Evolutionary conservation across 163 green algal species (phyloP).

Genomic region (Chlorella variabilis): DNA sequence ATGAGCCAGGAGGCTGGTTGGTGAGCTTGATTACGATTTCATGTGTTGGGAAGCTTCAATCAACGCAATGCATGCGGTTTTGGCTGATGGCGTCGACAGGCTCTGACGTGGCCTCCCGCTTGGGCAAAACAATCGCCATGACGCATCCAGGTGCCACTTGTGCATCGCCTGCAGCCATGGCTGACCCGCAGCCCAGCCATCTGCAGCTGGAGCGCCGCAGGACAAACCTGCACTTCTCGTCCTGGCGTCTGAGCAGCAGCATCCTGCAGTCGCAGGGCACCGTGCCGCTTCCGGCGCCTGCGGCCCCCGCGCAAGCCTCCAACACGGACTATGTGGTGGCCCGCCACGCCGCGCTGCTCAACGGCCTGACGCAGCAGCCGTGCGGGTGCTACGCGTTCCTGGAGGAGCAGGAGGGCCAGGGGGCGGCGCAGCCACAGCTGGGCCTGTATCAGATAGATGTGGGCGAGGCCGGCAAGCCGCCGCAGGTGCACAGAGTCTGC

Average conservation of each 20-base stretch:
- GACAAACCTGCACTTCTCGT: constrained; percentile 21
- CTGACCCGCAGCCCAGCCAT: background rate
- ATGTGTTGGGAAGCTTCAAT: too few species aligned
- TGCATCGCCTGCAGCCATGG: too few species aligned
- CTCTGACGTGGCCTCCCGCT: too few species aligned
- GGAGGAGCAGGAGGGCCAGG: background rate
- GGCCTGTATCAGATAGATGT: constrained; percentile 5
- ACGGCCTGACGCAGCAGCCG: constrained; percentile 8
- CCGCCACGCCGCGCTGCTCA: constrained; percentile 18
- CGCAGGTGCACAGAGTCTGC: background rate
- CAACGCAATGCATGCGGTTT: too few species aligned
- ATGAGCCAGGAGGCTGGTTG: too few species aligned
- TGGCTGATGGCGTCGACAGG: too few species aligned
- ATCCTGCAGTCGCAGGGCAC: background rate
- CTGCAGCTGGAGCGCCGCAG: constrained; percentile 17
- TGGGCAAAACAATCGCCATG: too few species aligned
- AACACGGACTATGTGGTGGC: constrained; percentile 27
- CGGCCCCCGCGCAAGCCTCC: background rate
- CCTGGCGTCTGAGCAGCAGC: constrained; percentile 23
- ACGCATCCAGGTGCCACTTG: too few species aligned
- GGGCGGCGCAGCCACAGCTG: background rate
- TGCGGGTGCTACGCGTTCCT: constrained; percentile 19
- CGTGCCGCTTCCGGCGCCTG: background rate
- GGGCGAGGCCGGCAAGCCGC: background rate
- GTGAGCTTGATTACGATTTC: too few species aligned